Percentiles rank a stretch among this genome's conserved stretches.
phyloP scores from a whole-genome alignment of 345 rosid genomes.

The Populus deltoides region DNA sequence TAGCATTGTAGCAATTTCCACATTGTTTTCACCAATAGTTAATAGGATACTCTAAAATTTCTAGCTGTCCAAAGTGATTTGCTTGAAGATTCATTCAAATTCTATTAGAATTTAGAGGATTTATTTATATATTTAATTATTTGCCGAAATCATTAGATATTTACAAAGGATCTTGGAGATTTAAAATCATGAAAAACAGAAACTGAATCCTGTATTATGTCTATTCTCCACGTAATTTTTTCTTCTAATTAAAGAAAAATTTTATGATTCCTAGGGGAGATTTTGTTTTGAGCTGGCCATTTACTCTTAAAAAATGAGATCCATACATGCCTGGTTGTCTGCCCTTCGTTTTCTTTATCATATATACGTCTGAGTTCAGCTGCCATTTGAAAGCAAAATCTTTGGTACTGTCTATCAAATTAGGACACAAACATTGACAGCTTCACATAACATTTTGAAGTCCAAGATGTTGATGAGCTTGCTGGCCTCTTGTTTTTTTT shows the following conservation, averaged over 20 bases:
- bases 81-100: neutral
- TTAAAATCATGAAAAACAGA: too few species aligned
- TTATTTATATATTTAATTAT: too few species aligned
- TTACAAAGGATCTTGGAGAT: too few species aligned
- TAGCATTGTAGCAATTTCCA: constrained; percentile 32
- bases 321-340: neutral
- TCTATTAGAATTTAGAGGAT: neutral
- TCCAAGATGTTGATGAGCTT: too few species aligned
- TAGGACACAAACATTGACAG: too few species aligned
- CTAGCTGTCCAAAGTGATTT: neutral
- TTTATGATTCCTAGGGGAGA: neutral
- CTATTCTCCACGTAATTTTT: too few species aligned
- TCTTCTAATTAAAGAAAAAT: too few species aligned
- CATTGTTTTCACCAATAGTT: neutral
- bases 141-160: too few species aligned
- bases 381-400: neutral
- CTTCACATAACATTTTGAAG: too few species aligned
- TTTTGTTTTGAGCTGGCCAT: neutral
- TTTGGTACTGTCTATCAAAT: too few species aligned
- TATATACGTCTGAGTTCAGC: neutral
- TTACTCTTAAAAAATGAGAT: neutral
- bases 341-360: neutral
- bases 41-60: neutral
- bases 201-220: too few species aligned
- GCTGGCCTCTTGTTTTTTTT: too few species aligned